These are phyloP conservation scores for Aspergillus sp. DNA, from an alignment of 2,329 filamentous ascomycete species.

Conservation along the genomic window DNA sequence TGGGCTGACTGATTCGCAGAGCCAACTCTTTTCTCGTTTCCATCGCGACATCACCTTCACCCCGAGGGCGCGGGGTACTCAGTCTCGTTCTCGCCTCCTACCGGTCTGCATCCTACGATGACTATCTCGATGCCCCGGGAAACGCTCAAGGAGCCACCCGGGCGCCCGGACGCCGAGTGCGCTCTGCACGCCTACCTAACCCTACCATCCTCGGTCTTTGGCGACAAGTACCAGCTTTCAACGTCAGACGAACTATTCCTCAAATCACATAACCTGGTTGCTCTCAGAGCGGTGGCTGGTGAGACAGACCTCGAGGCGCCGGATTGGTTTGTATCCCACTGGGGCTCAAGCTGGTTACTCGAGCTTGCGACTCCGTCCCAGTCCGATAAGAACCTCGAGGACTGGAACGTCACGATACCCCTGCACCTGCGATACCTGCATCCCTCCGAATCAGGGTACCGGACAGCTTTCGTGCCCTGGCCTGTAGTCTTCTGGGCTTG, in stretches of 20 bases:
- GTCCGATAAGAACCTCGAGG: conserved; percentile 9
- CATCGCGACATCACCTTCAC: conserved; percentile 73
- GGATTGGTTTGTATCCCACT: conserved; percentile 73
- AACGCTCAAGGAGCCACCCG: conserved; percentile 54
- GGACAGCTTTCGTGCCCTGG: conserved; percentile 69
- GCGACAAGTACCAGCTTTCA: conserved; percentile 81
- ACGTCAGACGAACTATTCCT: conserved; percentile 68
- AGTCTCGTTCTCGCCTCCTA: conserved; percentile 68
- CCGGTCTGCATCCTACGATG: conserved; percentile 82
- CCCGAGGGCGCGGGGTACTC: conserved; percentile 59
- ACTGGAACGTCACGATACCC: conserved; percentile 62
- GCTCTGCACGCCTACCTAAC: conserved; percentile 79
- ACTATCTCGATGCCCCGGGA: conserved; percentile 65
- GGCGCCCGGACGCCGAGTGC: conserved; percentile 61
- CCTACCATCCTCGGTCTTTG: conserved; percentile 78
- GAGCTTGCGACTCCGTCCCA: conserved; percentile 66
- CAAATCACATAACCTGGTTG: conserved; percentile 74
- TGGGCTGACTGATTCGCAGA: conserved; percentile 48
- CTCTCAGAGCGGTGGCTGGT: conserved; percentile 69
- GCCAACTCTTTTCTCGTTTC: conserved; percentile 80
- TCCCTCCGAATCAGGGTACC: conserved; percentile 62
- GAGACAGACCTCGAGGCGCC: conserved; percentile 91
- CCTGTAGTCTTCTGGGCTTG: conserved; percentile 93
- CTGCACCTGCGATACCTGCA: conserved; percentile 83
- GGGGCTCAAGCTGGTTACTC: conserved; percentile 80